Conservation (phyloP, 768 basidiomycete genomes). For the Pisolithus marmoratus region DNA sequence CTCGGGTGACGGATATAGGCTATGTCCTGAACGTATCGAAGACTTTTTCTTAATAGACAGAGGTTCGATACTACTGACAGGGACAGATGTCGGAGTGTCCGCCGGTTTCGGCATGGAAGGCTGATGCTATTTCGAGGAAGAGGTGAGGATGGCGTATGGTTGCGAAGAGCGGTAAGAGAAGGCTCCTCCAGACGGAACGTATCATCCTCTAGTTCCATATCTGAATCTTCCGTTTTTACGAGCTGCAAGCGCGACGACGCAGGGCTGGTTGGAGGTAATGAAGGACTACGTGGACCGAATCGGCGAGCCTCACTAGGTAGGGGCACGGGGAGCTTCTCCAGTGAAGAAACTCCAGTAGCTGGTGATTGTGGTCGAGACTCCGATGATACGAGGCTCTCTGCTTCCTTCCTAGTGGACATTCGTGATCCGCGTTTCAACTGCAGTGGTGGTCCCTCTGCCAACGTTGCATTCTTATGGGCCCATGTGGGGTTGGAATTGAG, state of each 20-base stretch:
- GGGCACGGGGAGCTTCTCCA: constrained; percentile 41
- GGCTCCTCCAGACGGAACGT: constrained; percentile 21
- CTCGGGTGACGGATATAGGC: constrained; percentile 30
- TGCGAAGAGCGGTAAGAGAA: constrained; percentile 21
- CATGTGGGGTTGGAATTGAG: constrained; percentile 5
- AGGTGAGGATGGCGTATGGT: constrained; percentile 34
- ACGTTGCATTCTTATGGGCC: not conserved
- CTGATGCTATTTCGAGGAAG: constrained; percentile 70
- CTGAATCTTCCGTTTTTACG: constrained; percentile 34
- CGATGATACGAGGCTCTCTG: constrained; percentile 37
- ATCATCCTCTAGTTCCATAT: constrained; percentile 31
- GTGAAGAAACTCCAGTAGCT: constrained; percentile 19
- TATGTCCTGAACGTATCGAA: constrained; percentile 47
- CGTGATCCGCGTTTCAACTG: constrained; percentile 52
- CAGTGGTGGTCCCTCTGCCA: constrained; percentile 54
- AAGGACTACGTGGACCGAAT: constrained; percentile 70
- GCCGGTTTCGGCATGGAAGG: constrained; percentile 50
- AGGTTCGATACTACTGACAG: constrained; percentile 55
- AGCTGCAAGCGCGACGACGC: constrained; percentile 19
- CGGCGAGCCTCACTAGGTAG: constrained; percentile 55
- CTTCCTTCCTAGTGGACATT: constrained; percentile 37
- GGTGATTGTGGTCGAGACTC: constrained; percentile 43
- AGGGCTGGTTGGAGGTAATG: constrained; percentile 50
- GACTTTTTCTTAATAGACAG: constrained; percentile 83
- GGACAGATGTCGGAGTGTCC: constrained; percentile 49